Evolutionary conservation across 73 alveolate genomes (phyloP).

Genomic region (Vitrella brassicaformis): DNA sequence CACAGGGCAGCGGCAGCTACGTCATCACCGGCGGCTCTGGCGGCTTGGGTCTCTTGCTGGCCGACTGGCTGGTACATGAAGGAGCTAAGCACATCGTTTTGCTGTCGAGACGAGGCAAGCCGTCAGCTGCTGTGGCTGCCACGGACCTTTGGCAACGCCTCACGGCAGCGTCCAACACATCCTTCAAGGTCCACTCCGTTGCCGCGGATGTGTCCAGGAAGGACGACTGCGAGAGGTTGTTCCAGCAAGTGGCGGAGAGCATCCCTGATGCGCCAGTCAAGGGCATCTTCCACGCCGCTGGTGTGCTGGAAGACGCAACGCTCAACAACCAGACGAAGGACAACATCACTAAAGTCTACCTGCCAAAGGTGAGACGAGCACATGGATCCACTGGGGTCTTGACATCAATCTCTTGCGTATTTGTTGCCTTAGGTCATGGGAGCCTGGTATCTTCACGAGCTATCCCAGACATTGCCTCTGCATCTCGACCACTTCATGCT

Average conservation of each 20-base stretch:
- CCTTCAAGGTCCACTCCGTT: too few relatives aligned
- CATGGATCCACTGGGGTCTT: constrained; percentile 2
- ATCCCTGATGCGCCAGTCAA: too few relatives aligned
- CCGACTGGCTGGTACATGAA: constrained; percentile 21
- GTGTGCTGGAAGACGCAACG: constrained; percentile 34
- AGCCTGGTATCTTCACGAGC: neutral
- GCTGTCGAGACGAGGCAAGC: constrained; percentile 16
- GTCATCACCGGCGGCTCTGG: constrained; percentile 27
- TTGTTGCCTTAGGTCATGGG: neutral
- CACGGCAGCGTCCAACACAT: too few relatives aligned
- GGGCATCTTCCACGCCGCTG: constrained; percentile 27
- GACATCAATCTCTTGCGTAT: neutral
- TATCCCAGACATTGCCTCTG: neutral
- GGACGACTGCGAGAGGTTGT: too few relatives aligned
- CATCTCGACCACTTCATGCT: constrained; percentile 11
- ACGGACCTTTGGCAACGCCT: too few relatives aligned
- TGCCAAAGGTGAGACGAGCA: neutral
- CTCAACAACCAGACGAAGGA: constrained; percentile 14
- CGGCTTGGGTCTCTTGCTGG: constrained; percentile 10
- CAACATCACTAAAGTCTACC: neutral
- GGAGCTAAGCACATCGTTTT: constrained; percentile 32
- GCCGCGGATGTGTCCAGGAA: too few relatives aligned
- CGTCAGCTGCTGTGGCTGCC: too few relatives aligned
- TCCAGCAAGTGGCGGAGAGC: too few relatives aligned
- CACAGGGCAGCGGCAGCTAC: constrained; percentile 19